Evolutionary conservation across 169 alveolate species (phyloP).

Genomic region (Plasmodium vivax): DNA sequence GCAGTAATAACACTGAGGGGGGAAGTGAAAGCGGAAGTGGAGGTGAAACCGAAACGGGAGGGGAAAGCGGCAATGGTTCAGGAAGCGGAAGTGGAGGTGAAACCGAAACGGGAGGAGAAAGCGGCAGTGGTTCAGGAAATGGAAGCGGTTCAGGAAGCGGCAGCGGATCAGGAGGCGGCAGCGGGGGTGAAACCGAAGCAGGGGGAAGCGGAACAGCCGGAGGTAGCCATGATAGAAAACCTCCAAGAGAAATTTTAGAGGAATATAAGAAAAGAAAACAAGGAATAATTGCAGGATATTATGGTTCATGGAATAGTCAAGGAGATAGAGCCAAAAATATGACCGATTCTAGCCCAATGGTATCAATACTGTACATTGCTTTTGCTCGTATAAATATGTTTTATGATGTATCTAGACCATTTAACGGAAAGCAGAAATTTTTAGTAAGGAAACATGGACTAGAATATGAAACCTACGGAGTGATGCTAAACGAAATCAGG

Average conservation of each 20-base stretch:
- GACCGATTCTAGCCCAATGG: conserved; percentile 40
- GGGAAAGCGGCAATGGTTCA: not conserved
- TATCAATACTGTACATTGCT: conserved; percentile 29
- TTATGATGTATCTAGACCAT: conserved; percentile 59
- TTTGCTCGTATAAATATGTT: conserved; percentile 57
- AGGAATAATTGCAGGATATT: conserved; percentile 27
- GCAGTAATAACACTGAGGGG: conserved; percentile 3
- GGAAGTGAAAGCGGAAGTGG: not conserved
- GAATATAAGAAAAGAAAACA: conserved; percentile 55
- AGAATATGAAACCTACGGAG: conserved; percentile 57
- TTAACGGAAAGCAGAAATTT: conserved; percentile 26
- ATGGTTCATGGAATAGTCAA: conserved; percentile 63
- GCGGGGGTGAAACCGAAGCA: not conserved
- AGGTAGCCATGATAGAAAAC: conserved; percentile 32
- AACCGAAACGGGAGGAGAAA: not conserved
- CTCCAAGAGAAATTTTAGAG: conserved; percentile 52
- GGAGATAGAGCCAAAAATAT: conserved; percentile 47
- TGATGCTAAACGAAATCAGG: conserved; percentile 46
- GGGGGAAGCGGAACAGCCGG: not conserved
- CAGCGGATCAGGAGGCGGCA: not conserved
- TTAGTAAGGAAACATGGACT: conserved; percentile 38
- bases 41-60: not conserved
- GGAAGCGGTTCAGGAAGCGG: not conserved
- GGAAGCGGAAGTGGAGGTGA: not conserved
- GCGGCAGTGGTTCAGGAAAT: not conserved